Evolutionary conservation across 2,329 filamentous ascomycete genomes (phyloP), one percentile per base, ranked within the genome.

Genomic region (Microcyclospora pomicola): DNA sequence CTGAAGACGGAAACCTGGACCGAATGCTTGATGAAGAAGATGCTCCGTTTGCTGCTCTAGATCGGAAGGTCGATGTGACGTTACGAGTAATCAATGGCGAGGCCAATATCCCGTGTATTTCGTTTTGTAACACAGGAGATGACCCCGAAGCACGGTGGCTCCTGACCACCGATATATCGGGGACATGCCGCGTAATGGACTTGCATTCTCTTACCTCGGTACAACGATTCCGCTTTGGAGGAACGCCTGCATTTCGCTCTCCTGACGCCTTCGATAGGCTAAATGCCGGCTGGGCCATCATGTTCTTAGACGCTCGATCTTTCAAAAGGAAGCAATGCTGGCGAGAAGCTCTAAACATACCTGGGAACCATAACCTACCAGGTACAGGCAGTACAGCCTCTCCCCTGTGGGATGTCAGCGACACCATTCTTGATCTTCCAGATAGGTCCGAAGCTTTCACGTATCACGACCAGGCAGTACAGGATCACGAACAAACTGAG

Each of bases 121-220:
- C 65, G 0, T 78, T 79, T 50, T 65, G 73, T 42, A 77, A 77
- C 43, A 73, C 63, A 29, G 66, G 67, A 12, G 59, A 71, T 31
- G 73, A 77, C 46, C 62, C 65, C 0, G 59, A 65, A 16, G 73
- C 70, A 5, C 59, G 61, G 37, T 77, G 70, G 68, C 64, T 79
- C 37, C 52, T 73, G 19, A 73, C 70, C 38, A 71, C 68, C 9
- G 70, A 73, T 44, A 75, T 79, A 27, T 49, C 45, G 16, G 54
- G 54, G 30, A 47, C 47, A 27, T 56, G 49, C 36, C 46, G 53
- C 14, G 43, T 49, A 4, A 51, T 58, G 29, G 52, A 56, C 37
- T 39, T 58, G 30, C 45, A 50, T 15, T 15, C 27, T 33, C 24
- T 34, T 9, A 28, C 32, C 9, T 34, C 38, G 9, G 38, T 37